Evolutionary conservation across 768 basidiomycete genomes (phyloP), one percentile per base, ranked within the genome.

Genomic region (Lactarius psammicola): DNA sequence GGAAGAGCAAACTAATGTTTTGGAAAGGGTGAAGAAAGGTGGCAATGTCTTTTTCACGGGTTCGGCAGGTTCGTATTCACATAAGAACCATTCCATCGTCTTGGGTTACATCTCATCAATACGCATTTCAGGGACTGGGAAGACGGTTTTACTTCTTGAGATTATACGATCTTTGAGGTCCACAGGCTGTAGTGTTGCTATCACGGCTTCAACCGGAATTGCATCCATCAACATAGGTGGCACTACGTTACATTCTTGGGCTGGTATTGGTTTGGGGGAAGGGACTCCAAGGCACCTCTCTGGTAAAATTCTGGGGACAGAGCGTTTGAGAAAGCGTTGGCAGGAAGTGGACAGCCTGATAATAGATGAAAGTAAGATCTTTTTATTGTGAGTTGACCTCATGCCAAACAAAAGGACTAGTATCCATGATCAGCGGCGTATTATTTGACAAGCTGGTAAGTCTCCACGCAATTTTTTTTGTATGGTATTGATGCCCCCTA

Each of bases 201-300:
- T 94, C 60, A 94, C 92, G 0, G 93, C 92, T 4, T 87, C 87
- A 10, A 89, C 88, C 1, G 88, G 88, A 0, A 90, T 90, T 40
- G 93, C 93, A 4, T 84, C 91, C 1, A 82, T 91, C 56, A 92
- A 92, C 70, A 92, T 95, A 60, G 89, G 89, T 5, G 93, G 93
- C 2, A 79, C 80, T 26, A 95, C 93, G 0, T 75, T 95, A 17
- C 93, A 95, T 72, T 89, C 88, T 4, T 90, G 85, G 88, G 89
- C 88, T 1, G 92, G 93, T 0, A 86, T 93, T 58, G 89, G 89
- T 0, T 77, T 95, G 13, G 94, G 89, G 5, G 76, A 83, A 33
- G 87, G 89, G 53, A 64, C 77, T 17, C 80, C 79, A 7, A 78
- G 84, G 42, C 77, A 78, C 23, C 76, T 90, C 11, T 79, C 82